These are phyloP conservation scores for Pisolithus microcarpus DNA, from an alignment of 768 basidiomycete genomes.

Conservation along the genomic window DNA sequence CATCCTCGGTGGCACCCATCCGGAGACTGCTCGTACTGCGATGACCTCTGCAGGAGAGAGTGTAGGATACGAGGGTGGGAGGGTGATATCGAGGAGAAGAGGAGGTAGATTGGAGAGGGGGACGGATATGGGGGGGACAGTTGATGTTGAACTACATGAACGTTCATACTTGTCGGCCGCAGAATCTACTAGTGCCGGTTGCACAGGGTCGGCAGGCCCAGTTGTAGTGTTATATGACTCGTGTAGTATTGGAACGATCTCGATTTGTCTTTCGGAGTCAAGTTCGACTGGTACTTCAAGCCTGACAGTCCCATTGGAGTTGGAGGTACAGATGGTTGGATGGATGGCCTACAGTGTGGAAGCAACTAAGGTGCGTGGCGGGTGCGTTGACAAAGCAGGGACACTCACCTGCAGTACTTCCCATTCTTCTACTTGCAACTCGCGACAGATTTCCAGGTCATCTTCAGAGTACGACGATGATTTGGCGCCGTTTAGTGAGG, in stretches of 20 bases:
- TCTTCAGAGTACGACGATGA: background rate
- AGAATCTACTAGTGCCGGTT: conserved; percentile 1
- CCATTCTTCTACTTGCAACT: conserved; percentile 46
- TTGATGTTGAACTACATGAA: conserved; percentile 8
- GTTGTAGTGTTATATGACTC: background rate
- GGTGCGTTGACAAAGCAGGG: background rate
- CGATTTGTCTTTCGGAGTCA: conserved; percentile 32
- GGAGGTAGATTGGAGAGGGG: conserved; percentile 55
- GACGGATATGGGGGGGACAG: conserved; percentile 11
- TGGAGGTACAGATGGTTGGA: conserved; percentile 56
- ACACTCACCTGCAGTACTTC: conserved; percentile 52
- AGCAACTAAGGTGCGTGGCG: background rate
- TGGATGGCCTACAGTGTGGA: conserved; percentile 55
- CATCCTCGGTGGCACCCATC: conserved; percentile 45
- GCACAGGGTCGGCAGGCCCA: conserved; percentile 3
- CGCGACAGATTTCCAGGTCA: background rate
- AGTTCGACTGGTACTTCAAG: conserved; percentile 66
- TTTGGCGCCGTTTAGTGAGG: too few species aligned
- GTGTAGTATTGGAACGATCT: conserved; percentile 21
- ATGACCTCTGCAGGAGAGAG: conserved; percentile 44
- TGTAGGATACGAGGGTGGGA: conserved; percentile 52
- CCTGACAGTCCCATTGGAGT: conserved; percentile 35
- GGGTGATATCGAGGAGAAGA: conserved; percentile 46
- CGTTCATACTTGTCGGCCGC: background rate
- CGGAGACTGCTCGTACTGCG: conserved; percentile 47